A percentile compares a stretch with the other conserved stretches of the same genome.
Evolutionary conservation across 164 flowering plant species (phyloP).

Genomic region (Chimonanthus salicifolius): DNA sequence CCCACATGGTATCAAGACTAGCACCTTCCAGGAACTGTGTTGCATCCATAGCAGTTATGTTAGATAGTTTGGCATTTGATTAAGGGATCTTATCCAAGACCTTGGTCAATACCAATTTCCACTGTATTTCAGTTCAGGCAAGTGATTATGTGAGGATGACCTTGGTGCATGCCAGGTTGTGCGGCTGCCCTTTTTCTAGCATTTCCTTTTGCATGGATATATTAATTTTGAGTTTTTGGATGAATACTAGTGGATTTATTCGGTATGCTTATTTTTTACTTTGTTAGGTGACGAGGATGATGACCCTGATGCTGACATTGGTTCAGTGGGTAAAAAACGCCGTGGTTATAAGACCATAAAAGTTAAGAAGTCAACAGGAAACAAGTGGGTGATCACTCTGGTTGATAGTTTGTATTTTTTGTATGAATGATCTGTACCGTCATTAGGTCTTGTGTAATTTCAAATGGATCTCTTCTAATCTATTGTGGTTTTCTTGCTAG

Average conservation of each 20-base stretch:
- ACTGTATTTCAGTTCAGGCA: too few relatives aligned
- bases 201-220: too few relatives aligned
- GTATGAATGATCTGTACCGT: conserved; percentile 11
- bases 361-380: conserved; percentile 58
- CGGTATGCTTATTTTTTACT: not conserved
- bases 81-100: too few relatives aligned
- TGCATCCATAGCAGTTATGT: too few relatives aligned
- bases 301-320: conserved; percentile 55
- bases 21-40: too few relatives aligned
- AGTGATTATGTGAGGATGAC: too few relatives aligned
- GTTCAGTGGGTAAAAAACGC: conserved; percentile 65
- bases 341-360: conserved; percentile 47
- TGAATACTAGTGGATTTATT: not conserved
- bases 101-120: too few relatives aligned
- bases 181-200: too few relatives aligned
- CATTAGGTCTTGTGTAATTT: conserved; percentile 3
- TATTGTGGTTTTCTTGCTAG: conserved; percentile 30
- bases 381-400: conserved; percentile 48
- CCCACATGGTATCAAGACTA: too few relatives aligned
- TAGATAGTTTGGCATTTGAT: too few relatives aligned
- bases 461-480: conserved; percentile 20
- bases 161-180: too few relatives aligned
- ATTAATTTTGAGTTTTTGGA: not conserved
- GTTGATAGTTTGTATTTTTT: conserved; percentile 22
- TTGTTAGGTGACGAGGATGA: conserved; percentile 71